A percentile compares a stretch with the other conserved stretches of the same genome.
Conservation (phyloP, 192 early-diverging fungal species). For the Backusella tarrabulga region DNA sequence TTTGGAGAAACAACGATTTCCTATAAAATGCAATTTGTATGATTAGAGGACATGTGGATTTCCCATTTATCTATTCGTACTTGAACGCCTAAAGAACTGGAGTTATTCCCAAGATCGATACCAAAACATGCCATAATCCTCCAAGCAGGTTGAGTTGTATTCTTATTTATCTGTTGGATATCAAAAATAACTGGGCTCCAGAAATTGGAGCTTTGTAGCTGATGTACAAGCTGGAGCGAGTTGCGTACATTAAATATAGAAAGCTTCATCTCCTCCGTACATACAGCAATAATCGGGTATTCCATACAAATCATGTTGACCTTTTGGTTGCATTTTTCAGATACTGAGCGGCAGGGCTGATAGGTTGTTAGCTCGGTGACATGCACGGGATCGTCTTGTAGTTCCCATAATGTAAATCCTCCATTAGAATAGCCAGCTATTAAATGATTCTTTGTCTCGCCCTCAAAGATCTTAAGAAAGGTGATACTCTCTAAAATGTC, state of each 20-base stretch:
- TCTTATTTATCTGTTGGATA: not conserved
- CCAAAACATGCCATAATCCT: constrained; percentile 28
- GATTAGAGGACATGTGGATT: not conserved
- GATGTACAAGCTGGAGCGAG: constrained; percentile 18
- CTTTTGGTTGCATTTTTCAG: not conserved
- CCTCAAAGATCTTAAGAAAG: not conserved
- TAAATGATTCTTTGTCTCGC: constrained; percentile 19
- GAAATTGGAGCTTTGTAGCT: constrained; percentile 32
- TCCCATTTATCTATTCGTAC: not conserved
- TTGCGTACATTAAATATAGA: constrained; percentile 19
- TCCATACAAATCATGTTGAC: constrained; percentile 21
- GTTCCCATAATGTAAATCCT: constrained; percentile 33
- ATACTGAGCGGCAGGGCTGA: not conserved
- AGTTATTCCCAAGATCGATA: constrained; percentile 20
- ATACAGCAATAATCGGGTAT: constrained; percentile 31
- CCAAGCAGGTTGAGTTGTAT: constrained; percentile 2
- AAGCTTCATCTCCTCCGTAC: constrained; percentile 33
- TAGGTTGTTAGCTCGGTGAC: constrained; percentile 2
- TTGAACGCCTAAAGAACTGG: constrained; percentile 36
- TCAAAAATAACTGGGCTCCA: constrained; percentile 31
- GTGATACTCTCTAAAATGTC: not conserved
- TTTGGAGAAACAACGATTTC: constrained; percentile 18
- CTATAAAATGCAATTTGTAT: not conserved
- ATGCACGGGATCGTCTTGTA: constrained; percentile 6
- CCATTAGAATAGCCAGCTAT: constrained; percentile 39